Conservation (phyloP, 139 green algal genomes). For the Medakamo hakoo region DNA sequence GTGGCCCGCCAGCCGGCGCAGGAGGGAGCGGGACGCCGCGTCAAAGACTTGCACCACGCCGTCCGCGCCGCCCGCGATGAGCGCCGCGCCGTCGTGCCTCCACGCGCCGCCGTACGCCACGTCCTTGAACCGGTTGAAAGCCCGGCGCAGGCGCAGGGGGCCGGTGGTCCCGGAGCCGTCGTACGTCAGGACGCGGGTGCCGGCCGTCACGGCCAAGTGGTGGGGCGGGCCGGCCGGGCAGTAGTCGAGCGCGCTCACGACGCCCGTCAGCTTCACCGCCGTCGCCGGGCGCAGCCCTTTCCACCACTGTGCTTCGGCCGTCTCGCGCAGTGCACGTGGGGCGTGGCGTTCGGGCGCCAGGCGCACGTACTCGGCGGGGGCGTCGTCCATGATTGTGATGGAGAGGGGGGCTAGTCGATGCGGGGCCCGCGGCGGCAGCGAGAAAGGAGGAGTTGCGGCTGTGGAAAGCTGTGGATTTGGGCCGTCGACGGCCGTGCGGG, state of each 20-base stretch:
- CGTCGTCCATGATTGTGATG: neutral
- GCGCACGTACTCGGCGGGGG: neutral
- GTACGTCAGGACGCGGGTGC: neutral
- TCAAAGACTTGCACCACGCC: conserved; percentile 66
- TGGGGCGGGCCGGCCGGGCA: neutral
- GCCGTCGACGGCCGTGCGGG: too few species aligned
- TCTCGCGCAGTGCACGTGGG: neutral
- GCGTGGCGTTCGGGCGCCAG: neutral
- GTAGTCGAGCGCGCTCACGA: neutral
- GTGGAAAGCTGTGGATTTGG: too few species aligned
- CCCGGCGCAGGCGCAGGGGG: too few species aligned
- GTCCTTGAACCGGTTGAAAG: neutral
- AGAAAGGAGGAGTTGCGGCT: too few species aligned
- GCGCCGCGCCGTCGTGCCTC: conserved; percentile 39
- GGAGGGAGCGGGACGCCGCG: conserved; percentile 23
- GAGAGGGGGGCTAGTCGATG: too few species aligned
- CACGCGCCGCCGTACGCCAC: conserved; percentile 24
- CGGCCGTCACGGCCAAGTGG: neutral
- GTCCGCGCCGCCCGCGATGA: conserved; percentile 62
- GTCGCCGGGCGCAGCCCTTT: neutral
- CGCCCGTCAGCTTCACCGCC: neutral
- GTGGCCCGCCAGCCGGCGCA: conserved; percentile 61
- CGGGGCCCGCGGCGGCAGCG: too few species aligned
- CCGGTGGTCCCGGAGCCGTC: neutral
- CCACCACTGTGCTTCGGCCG: neutral